A percentile compares a stretch with the other conserved stretches of the same genome.
Evolutionary conservation across 768 basidiomycete species (phyloP).

Genomic region (Pulveroboletus sp.): DNA sequence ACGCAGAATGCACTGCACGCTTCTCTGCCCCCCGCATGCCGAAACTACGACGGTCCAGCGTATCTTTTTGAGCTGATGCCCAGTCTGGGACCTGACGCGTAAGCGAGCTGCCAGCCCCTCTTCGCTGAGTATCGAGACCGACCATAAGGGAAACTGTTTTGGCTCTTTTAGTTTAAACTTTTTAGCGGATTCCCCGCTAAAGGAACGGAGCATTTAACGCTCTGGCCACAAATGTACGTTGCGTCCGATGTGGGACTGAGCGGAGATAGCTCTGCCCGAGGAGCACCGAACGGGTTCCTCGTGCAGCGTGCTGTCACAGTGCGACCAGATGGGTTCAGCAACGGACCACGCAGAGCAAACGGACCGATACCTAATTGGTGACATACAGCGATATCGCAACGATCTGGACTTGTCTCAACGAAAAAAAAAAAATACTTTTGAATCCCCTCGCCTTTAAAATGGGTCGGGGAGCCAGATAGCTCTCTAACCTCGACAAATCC

Average conservation of each 20-base stretch:
- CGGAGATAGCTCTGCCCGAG: constrained; percentile 31
- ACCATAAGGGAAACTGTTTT: constrained; percentile 28
- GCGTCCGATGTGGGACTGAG: constrained; percentile 9
- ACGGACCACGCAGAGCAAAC: constrained; percentile 18
- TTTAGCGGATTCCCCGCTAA: constrained; percentile 26
- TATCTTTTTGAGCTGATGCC: too few relatives aligned
- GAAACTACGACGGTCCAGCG: neutral
- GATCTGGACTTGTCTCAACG: constrained; percentile 17
- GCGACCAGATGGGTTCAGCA: constrained; percentile 17
- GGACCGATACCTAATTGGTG: constrained; percentile 23
- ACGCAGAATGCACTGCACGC: neutral
- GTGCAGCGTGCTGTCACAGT: constrained; percentile 21
- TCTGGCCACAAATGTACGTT: constrained; percentile 21
- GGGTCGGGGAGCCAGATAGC: neutral
- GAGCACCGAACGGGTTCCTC: constrained; percentile 28
- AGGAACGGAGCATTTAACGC: constrained; percentile 15
- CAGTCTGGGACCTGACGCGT: too few relatives aligned
- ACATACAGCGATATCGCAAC: constrained; percentile 20
- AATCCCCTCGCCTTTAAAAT: constrained; percentile 24
- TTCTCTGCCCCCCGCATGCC: neutral
- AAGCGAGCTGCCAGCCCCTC: constrained; percentile 4
- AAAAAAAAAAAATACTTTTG: constrained; percentile 12
- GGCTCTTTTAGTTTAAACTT: constrained; percentile 34
- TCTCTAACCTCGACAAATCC: constrained; percentile 6
- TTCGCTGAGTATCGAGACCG: constrained; percentile 18